These are phyloP conservation scores for Xylariales sp. DNA, from an alignment of 2,329 filamentous ascomycete genomes.

Conservation along the genomic window DNA sequence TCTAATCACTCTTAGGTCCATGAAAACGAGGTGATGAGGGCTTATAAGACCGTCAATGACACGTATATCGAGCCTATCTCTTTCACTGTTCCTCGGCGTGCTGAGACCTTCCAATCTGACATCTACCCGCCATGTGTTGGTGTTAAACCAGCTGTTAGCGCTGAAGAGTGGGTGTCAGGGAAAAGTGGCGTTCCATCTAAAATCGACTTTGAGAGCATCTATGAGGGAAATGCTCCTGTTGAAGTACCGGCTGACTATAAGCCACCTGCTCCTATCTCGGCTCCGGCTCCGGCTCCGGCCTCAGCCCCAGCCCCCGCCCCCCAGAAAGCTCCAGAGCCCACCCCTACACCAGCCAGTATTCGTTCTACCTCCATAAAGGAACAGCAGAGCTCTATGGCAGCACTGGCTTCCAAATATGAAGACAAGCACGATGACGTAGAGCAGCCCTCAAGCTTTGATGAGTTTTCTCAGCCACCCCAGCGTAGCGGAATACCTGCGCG, in stretches of 20 bases:
- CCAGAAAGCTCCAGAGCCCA: conserved; percentile 64
- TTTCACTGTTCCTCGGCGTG: conserved; percentile 93
- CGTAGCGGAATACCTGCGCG: conserved; percentile 58
- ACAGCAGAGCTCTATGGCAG: conserved; percentile 87
- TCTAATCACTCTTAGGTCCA: conserved; percentile 68
- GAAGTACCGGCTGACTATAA: conserved; percentile 80
- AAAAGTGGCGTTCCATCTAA: conserved; percentile 88
- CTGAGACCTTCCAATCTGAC: conserved; percentile 95
- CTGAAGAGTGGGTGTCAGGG: conserved; percentile 86
- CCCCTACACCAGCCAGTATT: conserved; percentile 62
- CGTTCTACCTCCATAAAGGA: conserved; percentile 79
- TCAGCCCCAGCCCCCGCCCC: conserved; percentile 59
- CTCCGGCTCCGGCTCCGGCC: conserved; percentile 59
- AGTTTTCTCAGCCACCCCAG: conserved; percentile 79
- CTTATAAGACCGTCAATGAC: conserved; percentile 97
- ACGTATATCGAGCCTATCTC: conserved; percentile 95
- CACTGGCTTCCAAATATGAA: conserved; percentile 86
- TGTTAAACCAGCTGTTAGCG: conserved; percentile 80
- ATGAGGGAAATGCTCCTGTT: conserved; percentile 83
- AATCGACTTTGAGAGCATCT: conserved; percentile 92
- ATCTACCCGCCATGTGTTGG: conserved; percentile 92
- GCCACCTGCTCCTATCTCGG: conserved; percentile 60
- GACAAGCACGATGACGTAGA: conserved; percentile 73
- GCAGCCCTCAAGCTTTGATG: conserved; percentile 86
- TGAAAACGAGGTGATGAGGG: conserved; percentile 95